These are phyloP conservation scores for Geosmithia putterillii DNA, from an alignment of 2,329 filamentous ascomycete species.

Conservation along the genomic window DNA sequence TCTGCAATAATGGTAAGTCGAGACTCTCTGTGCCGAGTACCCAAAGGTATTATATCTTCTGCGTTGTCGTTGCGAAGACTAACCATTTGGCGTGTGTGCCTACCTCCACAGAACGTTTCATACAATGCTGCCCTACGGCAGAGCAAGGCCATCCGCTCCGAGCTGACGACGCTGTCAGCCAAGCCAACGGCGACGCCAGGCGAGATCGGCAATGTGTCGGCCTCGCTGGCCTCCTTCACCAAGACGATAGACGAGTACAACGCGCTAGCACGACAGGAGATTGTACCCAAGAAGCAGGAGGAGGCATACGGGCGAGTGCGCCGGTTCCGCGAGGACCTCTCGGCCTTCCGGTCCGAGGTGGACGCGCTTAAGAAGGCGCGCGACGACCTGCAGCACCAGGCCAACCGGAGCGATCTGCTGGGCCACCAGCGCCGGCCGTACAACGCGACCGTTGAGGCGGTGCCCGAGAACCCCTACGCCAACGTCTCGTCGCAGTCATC, in stretches of 20 bases:
- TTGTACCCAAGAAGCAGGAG: slow-evolving; percentile 81
- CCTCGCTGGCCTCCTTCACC: slow-evolving; percentile 66
- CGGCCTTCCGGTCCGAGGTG: slow-evolving; percentile 68
- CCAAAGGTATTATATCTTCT: background rate
- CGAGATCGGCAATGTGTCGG: slow-evolving; percentile 57
- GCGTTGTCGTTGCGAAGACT: no score
- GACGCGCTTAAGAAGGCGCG: slow-evolving; percentile 64
- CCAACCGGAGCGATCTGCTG: slow-evolving; percentile 68
- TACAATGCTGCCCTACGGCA: slow-evolving; percentile 83
- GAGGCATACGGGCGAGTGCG: slow-evolving; percentile 79
- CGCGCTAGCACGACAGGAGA: slow-evolving; percentile 71
- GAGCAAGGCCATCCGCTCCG: slow-evolving; percentile 65
- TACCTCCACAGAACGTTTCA: slow-evolving; percentile 51
- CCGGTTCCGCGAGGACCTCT: slow-evolving; percentile 72
- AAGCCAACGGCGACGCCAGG: slow-evolving; percentile 48
- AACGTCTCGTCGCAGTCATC: slow-evolving; percentile 33
- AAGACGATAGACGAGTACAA: slow-evolving; percentile 91
- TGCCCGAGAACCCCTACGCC: slow-evolving; percentile 77
- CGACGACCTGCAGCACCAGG: slow-evolving; percentile 57
- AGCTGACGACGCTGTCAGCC: slow-evolving; percentile 58
- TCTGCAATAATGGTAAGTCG: slow-evolving; percentile 1
- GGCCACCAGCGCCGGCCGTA: slow-evolving; percentile 66
- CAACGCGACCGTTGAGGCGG: no score
- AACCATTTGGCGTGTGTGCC: background rate
- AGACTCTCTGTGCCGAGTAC: background rate